phyloP scores from a whole-genome alignment of 495 filamentous ascomycete species.

The Chaetomium fimeti region DNA sequence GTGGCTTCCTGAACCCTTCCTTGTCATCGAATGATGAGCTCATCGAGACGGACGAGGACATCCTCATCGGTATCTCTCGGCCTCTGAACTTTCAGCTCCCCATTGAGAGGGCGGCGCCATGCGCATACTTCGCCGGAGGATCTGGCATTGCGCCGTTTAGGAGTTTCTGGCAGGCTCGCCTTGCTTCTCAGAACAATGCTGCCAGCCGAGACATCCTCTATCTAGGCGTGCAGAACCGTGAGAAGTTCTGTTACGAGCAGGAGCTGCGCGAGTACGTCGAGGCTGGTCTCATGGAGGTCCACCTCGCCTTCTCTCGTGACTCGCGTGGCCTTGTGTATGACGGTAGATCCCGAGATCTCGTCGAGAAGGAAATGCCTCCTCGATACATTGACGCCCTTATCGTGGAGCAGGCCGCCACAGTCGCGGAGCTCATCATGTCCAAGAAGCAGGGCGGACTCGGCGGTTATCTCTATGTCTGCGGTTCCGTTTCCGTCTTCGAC shows the following conservation, averaged over 20 bases:
- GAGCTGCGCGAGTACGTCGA: conserved; percentile 49
- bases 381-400: conserved; percentile 53
- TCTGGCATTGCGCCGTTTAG: conserved; percentile 54
- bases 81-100: conserved; percentile 53
- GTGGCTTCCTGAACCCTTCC: conserved; percentile 50
- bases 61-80: conserved; percentile 49
- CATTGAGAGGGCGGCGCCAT: conserved; percentile 45
- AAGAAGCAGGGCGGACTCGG: conserved; percentile 53
- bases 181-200: conserved; percentile 36
- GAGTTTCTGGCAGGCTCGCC: conserved; percentile 50
- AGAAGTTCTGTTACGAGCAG: conserved; percentile 53
- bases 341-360: conserved; percentile 37
- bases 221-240: conserved; percentile 50
- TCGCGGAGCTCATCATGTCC: conserved; percentile 54
- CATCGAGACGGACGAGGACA: conserved; percentile 40
- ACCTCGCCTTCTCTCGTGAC: conserved; percentile 52
- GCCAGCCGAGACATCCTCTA: conserved; percentile 50
- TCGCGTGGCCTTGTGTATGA: conserved; percentile 48
- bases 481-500: conserved; percentile 54
- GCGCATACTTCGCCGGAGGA: conserved; percentile 53
- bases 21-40: conserved; percentile 34
- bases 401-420: conserved; percentile 46
- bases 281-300: conserved; percentile 50
- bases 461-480: conserved; percentile 53
- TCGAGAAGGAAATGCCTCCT: conserved; percentile 49